phyloP scores from a whole-genome alignment of 2,329 filamentous ascomycete species.

The Daldinia sp. region DNA sequence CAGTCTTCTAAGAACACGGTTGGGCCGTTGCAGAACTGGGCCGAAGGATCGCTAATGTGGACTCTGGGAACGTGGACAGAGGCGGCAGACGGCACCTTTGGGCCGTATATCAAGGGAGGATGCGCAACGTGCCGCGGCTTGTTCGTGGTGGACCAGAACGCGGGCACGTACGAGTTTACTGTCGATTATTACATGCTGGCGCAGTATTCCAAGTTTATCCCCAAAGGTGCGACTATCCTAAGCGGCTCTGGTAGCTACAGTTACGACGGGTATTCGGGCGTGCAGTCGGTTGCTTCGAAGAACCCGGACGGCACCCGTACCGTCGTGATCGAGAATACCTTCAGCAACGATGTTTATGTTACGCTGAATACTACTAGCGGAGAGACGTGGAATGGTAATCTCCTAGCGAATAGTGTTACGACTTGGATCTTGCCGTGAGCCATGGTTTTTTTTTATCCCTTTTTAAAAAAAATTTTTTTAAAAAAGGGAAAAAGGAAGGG shows the following conservation, averaged over 20 bases:
- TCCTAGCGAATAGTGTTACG: constrained; percentile 48
- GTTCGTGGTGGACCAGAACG: constrained; percentile 61
- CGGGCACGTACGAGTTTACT: constrained; percentile 54
- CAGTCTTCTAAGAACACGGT: constrained; percentile 50
- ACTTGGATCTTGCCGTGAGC: constrained; percentile 51
- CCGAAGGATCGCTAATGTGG: constrained; percentile 55
- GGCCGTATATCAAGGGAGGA: constrained; percentile 53
- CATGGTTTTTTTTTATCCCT: not conserved
- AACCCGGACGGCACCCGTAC: constrained; percentile 57
- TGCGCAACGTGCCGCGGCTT: constrained; percentile 59
- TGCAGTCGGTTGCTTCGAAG: constrained; percentile 56
- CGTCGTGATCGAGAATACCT: constrained; percentile 58
- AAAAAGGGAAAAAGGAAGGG: not conserved
- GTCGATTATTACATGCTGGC: constrained; percentile 63
- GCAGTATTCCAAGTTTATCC: constrained; percentile 60
- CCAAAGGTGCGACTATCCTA: constrained; percentile 54
- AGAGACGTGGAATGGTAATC: constrained; percentile 52
- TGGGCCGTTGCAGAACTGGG: constrained; percentile 60
- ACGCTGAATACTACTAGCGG: constrained; percentile 47
- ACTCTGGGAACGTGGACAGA: constrained; percentile 51
- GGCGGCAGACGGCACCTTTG: constrained; percentile 49
- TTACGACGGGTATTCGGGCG: constrained; percentile 49
- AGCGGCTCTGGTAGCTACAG: constrained; percentile 55
- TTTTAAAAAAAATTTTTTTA: not conserved
- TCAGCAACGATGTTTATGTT: constrained; percentile 55